Base-by-base conservation (phyloP, 2,329 filamentous ascomycete species). In the Aureobasidium sp. region DNA sequence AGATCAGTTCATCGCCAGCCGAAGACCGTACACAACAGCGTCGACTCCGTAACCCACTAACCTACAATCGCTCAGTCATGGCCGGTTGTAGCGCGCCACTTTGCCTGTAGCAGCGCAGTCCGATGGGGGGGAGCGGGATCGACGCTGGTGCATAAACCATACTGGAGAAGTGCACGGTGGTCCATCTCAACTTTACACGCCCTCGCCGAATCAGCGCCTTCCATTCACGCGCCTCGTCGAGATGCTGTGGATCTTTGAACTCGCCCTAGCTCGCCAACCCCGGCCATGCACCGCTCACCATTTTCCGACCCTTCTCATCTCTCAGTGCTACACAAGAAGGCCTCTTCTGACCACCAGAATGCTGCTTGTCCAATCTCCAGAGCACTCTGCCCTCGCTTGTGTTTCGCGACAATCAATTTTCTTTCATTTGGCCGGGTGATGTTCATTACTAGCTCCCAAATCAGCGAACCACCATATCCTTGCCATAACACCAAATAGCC, bases 121-220 rank as follows among this genome's bases (percentile, higher is more conserved):
- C 55, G 55, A 58, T 47, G 55, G 55, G 55, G 37, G 55, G 41
- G 37, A 20, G 29, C 42, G 44, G 42, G 55, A 59, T 59, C 55
- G 42, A 36, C 55, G 34, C 14, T 20, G 25, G 41, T 59, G 55
- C 55, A 59, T 47, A 47, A 47, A 47, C 55, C 34, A 37, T 15
- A 37, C 34, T 47, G 41, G 55, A 37, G 42, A 36, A 39, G 29
- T 15, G 53, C 53, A 57, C 53, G 41, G 53, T 27, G 17, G 2
- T 25, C 3, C 3, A 57, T 44, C 27, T 34, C 41, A n/a, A 34
- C 41, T 45, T 12, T 51, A 51, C 27, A 17, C 14, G 22, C 7
- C 49, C 29, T 15, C 14, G 9, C 42, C 55, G 42, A 48, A 59
- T 59, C 55, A 59, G 55, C 31, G 15, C 12, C 31, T 7, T 3